Percentiles rank a stretch among this genome's conserved stretches.
These are phyloP conservation scores for Trichoderma orchidacearum DNA, from an alignment of 495 filamentous ascomycete genomes.

Conservation along the genomic window DNA sequence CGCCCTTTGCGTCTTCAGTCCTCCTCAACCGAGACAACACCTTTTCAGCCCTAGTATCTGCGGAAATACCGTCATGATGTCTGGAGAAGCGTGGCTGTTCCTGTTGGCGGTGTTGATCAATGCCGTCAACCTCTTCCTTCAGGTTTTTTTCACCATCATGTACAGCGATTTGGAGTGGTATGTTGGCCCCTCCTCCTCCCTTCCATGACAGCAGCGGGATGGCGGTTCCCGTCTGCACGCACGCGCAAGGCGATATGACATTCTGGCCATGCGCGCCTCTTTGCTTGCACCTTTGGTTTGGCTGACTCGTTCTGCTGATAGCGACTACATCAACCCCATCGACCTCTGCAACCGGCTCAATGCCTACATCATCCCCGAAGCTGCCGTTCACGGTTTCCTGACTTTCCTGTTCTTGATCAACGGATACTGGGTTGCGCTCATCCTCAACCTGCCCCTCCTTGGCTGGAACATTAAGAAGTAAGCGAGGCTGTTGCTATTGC, in stretches of 20 bases:
- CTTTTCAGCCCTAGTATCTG: not conserved
- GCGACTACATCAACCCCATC: conserved; percentile 99
- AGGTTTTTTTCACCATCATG: conserved; percentile 99
- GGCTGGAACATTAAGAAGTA: conserved; percentile 97
- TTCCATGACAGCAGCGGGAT: too few relatives aligned
- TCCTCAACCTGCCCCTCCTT: conserved; percentile 86
- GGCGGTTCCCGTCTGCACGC: too few relatives aligned
- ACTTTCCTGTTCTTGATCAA: conserved; percentile 94
- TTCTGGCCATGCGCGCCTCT: not conserved
- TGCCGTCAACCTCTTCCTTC: conserved; percentile 98
- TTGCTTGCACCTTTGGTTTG: not conserved
- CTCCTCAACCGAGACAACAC: not conserved
- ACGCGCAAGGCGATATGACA: not conserved
- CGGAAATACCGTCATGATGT: conserved; percentile 51
- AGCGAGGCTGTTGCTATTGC: conserved; percentile 9
- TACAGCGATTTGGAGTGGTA: conserved; percentile 98
- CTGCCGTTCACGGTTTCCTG: conserved; percentile 89
- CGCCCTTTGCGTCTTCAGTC: not conserved
- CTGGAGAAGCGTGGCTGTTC: conserved; percentile 98
- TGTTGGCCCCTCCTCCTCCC: conserved; percentile 16
- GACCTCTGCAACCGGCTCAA: conserved; percentile 99
- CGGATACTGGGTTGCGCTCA: conserved; percentile 90
- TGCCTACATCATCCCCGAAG: conserved; percentile 98
- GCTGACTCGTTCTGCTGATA: conserved; percentile 17
- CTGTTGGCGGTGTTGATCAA: conserved; percentile 98